Evolutionary conservation across 2,329 filamentous ascomycete species (phyloP).

Genomic region (Helotiales sp.): DNA sequence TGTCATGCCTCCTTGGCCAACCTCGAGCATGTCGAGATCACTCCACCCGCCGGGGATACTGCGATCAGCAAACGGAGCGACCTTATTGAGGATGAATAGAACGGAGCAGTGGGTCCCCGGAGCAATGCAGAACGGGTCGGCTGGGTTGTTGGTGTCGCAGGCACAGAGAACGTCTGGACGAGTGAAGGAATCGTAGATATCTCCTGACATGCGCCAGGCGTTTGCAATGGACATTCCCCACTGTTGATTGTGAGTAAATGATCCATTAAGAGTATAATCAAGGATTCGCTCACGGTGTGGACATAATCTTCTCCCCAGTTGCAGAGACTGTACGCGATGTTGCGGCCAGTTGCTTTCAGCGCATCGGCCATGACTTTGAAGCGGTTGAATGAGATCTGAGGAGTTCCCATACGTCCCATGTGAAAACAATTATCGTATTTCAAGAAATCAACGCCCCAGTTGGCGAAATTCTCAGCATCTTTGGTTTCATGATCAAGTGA

Average conservation of each 20-base stretch:
- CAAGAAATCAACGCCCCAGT: constrained; percentile 55
- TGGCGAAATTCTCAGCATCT: constrained; percentile 55
- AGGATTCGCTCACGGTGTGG: neutral
- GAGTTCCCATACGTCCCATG: constrained; percentile 51
- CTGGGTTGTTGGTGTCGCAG: constrained; percentile 20
- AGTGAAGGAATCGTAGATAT: constrained; percentile 42
- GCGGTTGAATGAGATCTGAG: constrained; percentile 29
- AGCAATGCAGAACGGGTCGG: constrained; percentile 28
- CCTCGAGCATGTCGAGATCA: constrained; percentile 35
- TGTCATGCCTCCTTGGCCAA: constrained; percentile 33
- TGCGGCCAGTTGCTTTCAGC: constrained; percentile 39
- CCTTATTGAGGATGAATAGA: constrained; percentile 26
- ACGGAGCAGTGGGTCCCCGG: constrained; percentile 31
- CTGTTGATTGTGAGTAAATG: neutral
- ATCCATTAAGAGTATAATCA: neutral
- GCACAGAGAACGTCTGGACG: constrained; percentile 33
- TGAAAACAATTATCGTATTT: constrained; percentile 62
- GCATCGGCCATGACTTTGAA: constrained; percentile 44
- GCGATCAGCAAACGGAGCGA: constrained; percentile 25
- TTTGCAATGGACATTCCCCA: constrained; percentile 47
- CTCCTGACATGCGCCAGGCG: constrained; percentile 48
- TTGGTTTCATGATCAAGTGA: constrained; percentile 48
- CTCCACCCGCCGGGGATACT: constrained; percentile 31
- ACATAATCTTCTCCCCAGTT: constrained; percentile 56
- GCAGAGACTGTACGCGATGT: constrained; percentile 44